Evolutionary conservation across 805 yeast genomes (phyloP).

Genomic region (Barnettozyma botsteinii): DNA sequence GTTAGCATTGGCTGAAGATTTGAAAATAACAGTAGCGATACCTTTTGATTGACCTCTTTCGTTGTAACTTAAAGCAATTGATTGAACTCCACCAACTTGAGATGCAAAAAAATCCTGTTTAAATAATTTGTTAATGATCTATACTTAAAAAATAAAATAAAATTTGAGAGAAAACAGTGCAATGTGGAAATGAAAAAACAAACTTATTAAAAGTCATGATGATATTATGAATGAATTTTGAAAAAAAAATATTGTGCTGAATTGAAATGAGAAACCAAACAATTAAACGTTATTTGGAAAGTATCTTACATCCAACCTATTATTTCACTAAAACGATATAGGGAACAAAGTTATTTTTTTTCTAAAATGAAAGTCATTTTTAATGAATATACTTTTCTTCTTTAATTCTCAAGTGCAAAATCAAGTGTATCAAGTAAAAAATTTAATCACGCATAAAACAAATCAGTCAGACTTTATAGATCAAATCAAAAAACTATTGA

Average conservation of each 20-base stretch:
- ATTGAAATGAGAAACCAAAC: no score
- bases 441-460: slow-evolving; percentile 1
- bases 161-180: background rate
- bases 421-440: background rate
- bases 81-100: slow-evolving; percentile 79
- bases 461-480: background rate
- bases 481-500: background rate
- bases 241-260: slow-evolving; percentile 18
- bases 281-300: no score
- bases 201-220: background rate
- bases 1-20: slow-evolving; percentile 59
- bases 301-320: slow-evolving; percentile 27
- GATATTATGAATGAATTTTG: slow-evolving; percentile 1
- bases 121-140: slow-evolving; percentile 13
- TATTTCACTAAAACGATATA: background rate
- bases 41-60: slow-evolving; percentile 89
- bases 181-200: background rate
- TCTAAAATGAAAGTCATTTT: no score
- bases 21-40: slow-evolving; percentile 81
- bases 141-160: slow-evolving; percentile 1
- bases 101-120: slow-evolving; percentile 79
- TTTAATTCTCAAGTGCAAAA: no score
- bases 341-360: no score
- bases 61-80: slow-evolving; percentile 70
- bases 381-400: no score